Evolutionary conservation across 1,284 basidiomycete genomes (phyloP).

Genomic region (Cystobasidium slooffiae): DNA sequence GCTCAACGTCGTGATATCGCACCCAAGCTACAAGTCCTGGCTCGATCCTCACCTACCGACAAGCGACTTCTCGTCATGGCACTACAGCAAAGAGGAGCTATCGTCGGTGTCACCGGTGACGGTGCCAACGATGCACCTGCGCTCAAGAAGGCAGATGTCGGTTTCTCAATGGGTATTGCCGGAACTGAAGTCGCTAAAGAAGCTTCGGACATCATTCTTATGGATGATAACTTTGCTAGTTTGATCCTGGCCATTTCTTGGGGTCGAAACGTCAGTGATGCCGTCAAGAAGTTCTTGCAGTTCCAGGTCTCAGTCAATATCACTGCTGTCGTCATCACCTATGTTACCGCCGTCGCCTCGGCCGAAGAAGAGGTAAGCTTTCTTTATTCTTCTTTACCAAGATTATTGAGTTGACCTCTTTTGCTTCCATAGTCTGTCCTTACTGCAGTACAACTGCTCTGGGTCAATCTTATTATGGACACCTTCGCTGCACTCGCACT

Average conservation of each 20-base stretch:
- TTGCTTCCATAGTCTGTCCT: slow-evolving; percentile 62
- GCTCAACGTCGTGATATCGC: slow-evolving; percentile 62
- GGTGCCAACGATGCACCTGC: slow-evolving; percentile 98
- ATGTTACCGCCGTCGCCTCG: slow-evolving; percentile 85
- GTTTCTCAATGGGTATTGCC: slow-evolving; percentile 92
- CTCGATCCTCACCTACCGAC: slow-evolving; percentile 96
- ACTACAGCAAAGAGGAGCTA: slow-evolving; percentile 78
- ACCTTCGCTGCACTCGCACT: slow-evolving; percentile 96
- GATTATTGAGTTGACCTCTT: slow-evolving; percentile 80
- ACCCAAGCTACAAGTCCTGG: slow-evolving; percentile 67
- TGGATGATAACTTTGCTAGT: slow-evolving; percentile 92
- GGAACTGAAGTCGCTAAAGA: slow-evolving; percentile 99
- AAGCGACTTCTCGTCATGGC: slow-evolving; percentile 92
- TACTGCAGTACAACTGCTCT: slow-evolving; percentile 93
- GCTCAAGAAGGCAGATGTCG: slow-evolving; percentile 78
- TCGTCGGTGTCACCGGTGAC: slow-evolving; percentile 96
- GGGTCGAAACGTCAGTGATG: slow-evolving; percentile 97
- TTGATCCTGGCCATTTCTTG: slow-evolving; percentile 98
- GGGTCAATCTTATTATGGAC: slow-evolving; percentile 85
- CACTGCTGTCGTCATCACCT: slow-evolving; percentile 92
- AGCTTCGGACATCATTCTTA: slow-evolving; percentile 97
- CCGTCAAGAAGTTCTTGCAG: slow-evolving; percentile 95
- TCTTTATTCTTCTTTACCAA: slow-evolving; percentile 54
- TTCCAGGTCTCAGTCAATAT: slow-evolving; percentile 98
- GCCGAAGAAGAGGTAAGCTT: slow-evolving; percentile 68